Percentiles rank a stretch among this genome's conserved stretches.
Conservation (phyloP, 2,329 filamentous ascomycete species). For the Graphilbum fragrans region DNA sequence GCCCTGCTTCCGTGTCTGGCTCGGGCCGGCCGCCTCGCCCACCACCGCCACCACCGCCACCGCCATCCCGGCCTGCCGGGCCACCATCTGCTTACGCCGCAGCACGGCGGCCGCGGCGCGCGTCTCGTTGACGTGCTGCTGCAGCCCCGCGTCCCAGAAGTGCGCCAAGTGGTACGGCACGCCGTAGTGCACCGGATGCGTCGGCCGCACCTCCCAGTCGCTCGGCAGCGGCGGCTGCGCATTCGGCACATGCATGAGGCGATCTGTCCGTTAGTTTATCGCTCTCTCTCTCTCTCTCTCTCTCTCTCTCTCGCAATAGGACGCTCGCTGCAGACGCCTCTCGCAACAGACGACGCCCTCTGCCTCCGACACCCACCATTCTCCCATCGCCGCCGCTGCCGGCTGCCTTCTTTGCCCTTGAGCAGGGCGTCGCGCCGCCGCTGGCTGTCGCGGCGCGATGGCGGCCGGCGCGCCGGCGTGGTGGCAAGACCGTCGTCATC, state of each 20-base stretch:
- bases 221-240: conserved; percentile 67
- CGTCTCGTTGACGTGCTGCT: conserved; percentile 37
- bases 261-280: conserved; percentile 52
- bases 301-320: no score
- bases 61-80: conserved; percentile 21
- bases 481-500: conserved; percentile 13
- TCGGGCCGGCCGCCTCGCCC: no score
- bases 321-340: no score
- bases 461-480: conserved; percentile 28
- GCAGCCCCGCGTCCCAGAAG: conserved; percentile 59
- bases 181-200: conserved; percentile 58
- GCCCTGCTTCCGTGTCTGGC: no score
- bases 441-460: conserved; percentile 40
- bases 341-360: neutral
- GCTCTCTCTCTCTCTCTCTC: no score
- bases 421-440: conserved; percentile 59
- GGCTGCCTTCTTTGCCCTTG: conserved; percentile 83
- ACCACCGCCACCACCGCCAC: conserved; percentile 2
- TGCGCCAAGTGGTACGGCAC: conserved; percentile 83
- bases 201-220: conserved; percentile 77
- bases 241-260: conserved; percentile 75
- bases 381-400: conserved; percentile 83
- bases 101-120: conserved; percentile 24
- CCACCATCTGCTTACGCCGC: conserved; percentile 30
- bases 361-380: conserved; percentile 48